Percentiles rank a stretch among this genome's conserved stretches.
Conservation (phyloP, 2,329 filamentous ascomycete species). For the Arthrocladium fulminans region DNA sequence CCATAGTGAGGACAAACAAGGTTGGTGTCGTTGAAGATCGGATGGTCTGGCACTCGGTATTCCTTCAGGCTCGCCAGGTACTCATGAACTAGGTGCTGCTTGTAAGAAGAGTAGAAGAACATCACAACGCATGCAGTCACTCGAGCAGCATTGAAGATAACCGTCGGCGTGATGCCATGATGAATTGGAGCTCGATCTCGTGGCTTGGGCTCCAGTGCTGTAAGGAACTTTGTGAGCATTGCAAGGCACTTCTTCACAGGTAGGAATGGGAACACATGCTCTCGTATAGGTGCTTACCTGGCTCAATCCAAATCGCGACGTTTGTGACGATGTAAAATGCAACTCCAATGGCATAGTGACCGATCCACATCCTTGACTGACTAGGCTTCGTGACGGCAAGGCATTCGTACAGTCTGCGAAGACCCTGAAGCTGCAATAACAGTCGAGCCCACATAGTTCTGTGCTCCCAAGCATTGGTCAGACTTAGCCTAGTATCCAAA, state of each 20-base stretch:
- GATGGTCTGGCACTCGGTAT: conserved; percentile 70
- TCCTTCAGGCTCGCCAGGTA: conserved; percentile 64
- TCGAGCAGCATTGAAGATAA: conserved; percentile 29
- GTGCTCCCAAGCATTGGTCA: conserved; percentile 4
- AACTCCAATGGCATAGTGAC: conserved; percentile 72
- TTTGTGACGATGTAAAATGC: conserved; percentile 67
- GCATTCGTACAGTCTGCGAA: conserved; percentile 68
- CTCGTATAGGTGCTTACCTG: conserved; percentile 47
- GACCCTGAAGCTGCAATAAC: conserved; percentile 67
- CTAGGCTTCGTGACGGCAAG: conserved; percentile 54
- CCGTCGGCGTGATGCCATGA: conserved; percentile 26
- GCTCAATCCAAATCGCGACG: conserved; percentile 73
- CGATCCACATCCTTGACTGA: conserved; percentile 71
- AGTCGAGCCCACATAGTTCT: conserved; percentile 20
- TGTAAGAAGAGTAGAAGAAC: conserved; percentile 61
- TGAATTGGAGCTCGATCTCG: background rate
- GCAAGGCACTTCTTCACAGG: no score
- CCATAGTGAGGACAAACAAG: conserved; percentile 86
- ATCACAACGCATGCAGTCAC: conserved; percentile 25
- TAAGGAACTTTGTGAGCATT: background rate
- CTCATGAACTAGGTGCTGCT: conserved; percentile 66
- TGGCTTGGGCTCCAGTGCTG: background rate
- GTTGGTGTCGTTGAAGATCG: conserved; percentile 52
- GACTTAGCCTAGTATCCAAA: background rate
- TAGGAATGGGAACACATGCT: no score